phyloP scores from a whole-genome alignment of 164 flowering plant genomes.

The Taxillus chinensis region DNA sequence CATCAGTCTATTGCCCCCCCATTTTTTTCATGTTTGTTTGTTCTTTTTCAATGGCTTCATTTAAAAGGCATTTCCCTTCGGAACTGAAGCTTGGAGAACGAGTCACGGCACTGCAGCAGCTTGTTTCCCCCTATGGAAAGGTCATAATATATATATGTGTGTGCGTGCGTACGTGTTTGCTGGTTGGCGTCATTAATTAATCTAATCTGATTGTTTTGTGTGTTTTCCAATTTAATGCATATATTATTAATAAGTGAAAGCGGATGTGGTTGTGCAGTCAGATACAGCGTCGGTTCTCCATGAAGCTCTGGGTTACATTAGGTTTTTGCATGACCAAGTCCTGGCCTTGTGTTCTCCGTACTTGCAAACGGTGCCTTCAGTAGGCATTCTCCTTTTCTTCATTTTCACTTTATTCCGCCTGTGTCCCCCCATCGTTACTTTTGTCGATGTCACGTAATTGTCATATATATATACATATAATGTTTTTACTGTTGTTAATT shows the following conservation, averaged over 20 bases:
- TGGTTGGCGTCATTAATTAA: not conserved
- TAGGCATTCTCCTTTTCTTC: constrained; percentile 19
- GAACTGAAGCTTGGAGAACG: constrained; percentile 66
- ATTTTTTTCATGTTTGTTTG: no score
- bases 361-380: constrained; percentile 28
- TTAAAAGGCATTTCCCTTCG: no score
- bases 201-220: not conserved
- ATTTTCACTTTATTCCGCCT: not conserved
- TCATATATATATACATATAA: not conserved
- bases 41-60: no score
- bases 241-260: not conserved
- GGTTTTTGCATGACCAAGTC: constrained; percentile 82
- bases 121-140: constrained; percentile 92
- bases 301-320: constrained; percentile 86
- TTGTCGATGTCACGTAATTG: not conserved
- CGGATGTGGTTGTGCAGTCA: constrained; percentile 36
- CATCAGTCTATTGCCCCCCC: no score
- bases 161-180: not conserved
- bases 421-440: not conserved
- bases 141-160: constrained; percentile 17
- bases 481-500: not conserved
- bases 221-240: not conserved
- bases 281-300: constrained; percentile 93
- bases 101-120: constrained; percentile 71
- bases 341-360: constrained; percentile 67